These are phyloP conservation scores for Suhomyces ambrosiae DNA, from an alignment of 1,139 yeast species.

Conservation along the genomic window DNA sequence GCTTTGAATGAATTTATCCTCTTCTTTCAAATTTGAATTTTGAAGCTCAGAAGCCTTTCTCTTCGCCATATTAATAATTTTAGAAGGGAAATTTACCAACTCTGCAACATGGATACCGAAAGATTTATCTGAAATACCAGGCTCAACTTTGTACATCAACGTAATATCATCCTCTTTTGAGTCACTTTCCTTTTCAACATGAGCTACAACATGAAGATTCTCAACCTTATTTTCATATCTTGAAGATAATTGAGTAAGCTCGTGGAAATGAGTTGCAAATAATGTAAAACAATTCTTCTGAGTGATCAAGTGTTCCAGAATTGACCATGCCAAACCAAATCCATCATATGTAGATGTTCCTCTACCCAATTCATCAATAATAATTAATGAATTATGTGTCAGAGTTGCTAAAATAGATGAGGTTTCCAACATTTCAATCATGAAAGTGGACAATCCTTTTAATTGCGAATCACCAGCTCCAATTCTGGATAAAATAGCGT, in stretches of 20 bases:
- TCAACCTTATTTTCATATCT: slow-evolving; percentile 58
- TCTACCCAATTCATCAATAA: slow-evolving; percentile 93
- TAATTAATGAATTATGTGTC: slow-evolving; percentile 77
- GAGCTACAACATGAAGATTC: slow-evolving; percentile 93
- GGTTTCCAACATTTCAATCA: slow-evolving; percentile 98
- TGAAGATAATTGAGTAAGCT: slow-evolving; percentile 76
- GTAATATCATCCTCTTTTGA: slow-evolving; percentile 70
- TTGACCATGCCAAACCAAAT: slow-evolving; percentile 96
- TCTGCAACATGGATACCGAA: slow-evolving; percentile 98
- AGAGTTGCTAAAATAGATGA: slow-evolving; percentile 89
- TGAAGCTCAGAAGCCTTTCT: slow-evolving; percentile 89
- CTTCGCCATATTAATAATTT: slow-evolving; percentile 91
- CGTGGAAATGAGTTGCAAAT: slow-evolving; percentile 98
- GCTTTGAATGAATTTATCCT: slow-evolving; percentile 39
- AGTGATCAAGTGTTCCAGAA: slow-evolving; percentile 78
- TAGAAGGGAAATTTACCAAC: slow-evolving; percentile 85
- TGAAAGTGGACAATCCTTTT: slow-evolving; percentile 94
- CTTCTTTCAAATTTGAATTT: slow-evolving; percentile 51
- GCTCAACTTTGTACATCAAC: slow-evolving; percentile 84
- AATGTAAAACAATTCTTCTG: slow-evolving; percentile 75
- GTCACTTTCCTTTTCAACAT: slow-evolving; percentile 53
- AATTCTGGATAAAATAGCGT: slow-evolving; percentile 92
- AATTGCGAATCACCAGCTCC: slow-evolving; percentile 98
- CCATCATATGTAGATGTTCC: slow-evolving; percentile 98
- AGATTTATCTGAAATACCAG: slow-evolving; percentile 90